Evolutionary conservation across 2,329 filamentous ascomycete species (phyloP), one percentile per base, ranked within the genome.

Genomic region (Chrysosporium queenslandicum): DNA sequence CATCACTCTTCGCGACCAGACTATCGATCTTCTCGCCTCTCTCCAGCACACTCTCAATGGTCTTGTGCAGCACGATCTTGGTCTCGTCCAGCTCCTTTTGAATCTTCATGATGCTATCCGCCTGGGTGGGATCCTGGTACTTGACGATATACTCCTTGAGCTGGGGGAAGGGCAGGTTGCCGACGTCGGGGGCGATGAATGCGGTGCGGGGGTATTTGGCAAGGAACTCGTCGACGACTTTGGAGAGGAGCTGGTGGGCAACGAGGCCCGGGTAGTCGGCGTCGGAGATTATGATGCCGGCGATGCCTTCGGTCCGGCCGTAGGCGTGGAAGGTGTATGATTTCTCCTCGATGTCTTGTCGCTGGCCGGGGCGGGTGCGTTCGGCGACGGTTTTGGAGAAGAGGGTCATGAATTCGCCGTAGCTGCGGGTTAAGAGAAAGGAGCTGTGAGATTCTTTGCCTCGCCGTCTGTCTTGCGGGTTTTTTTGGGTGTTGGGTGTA

Each of bases 61-160:
- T 96, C 80, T 97, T 94, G 74, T 97, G 89, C 62, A 98, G 77
- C 55, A 95, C 85, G 65, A 94, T 90, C 79, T 96, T 97, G 56
- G 91, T 97, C 77, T 96, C 90, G 65, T 97, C 90, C 56, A 98
- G 77, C 74, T 98, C 89, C 73, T 88, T 86, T 71, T 97, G 91
- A 63, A 98, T 96, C 77, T 88, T 90, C 76, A 88, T 81, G 66
- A 97, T 94, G 71, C 84, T 91, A 73, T 94, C 89, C 59, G 88
- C 90, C 72, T 94, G 80, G 64, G 83, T 77, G 11, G 91, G 89
- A 68, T 96, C 86, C 74, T 95, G 87, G 73, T 89, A 94, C 60
- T 84, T 82, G 37, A 70, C 66, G 47, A 86, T 77, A 70, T 94
- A 94, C 39, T 88, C 85, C 68, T 87, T 83, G 52, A 97, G 77